Conservation (phyloP, 257 asterid species). For the Lavandula angustifolia region DNA sequence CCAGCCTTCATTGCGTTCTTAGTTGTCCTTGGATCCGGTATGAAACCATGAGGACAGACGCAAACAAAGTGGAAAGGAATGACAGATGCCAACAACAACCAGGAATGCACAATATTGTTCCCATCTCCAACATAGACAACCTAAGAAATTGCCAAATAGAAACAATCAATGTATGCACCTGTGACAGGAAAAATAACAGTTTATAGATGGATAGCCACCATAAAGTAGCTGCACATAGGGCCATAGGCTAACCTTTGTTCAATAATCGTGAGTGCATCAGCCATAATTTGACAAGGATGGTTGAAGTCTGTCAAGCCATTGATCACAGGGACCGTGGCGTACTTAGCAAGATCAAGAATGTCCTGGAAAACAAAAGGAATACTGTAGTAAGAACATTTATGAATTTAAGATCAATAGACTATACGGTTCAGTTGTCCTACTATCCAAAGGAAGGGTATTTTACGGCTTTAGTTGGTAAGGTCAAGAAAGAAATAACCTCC, state of each 20-base stretch:
- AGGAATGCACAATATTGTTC: constrained; percentile 93
- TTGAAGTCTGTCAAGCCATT: constrained; percentile 92
- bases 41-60: constrained; percentile 86
- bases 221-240: constrained; percentile 16
- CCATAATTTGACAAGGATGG: constrained; percentile 99
- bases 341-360: constrained; percentile 84
- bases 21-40: constrained; percentile 73
- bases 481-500: too few relatives aligned
- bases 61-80: constrained; percentile 93
- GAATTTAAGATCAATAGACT: constrained; percentile 1
- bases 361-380: constrained; percentile 48
- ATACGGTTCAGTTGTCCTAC: background rate
- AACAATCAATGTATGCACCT: constrained; percentile 11
- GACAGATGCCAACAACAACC: constrained; percentile 81
- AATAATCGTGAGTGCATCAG: constrained; percentile 96
- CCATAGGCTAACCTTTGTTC: constrained; percentile 72
- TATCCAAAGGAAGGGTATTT: background rate
- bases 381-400: background rate
- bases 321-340: constrained; percentile 85
- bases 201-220: constrained; percentile 7
- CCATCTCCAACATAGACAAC: constrained; percentile 98
- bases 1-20: constrained; percentile 72
- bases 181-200: constrained; percentile 18
- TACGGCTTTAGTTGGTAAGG: too few relatives aligned
- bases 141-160: constrained; percentile 42